Evolutionary conservation across 2,329 filamentous ascomycete genomes (phyloP).

Genomic region (Fusarium nodosum): DNA sequence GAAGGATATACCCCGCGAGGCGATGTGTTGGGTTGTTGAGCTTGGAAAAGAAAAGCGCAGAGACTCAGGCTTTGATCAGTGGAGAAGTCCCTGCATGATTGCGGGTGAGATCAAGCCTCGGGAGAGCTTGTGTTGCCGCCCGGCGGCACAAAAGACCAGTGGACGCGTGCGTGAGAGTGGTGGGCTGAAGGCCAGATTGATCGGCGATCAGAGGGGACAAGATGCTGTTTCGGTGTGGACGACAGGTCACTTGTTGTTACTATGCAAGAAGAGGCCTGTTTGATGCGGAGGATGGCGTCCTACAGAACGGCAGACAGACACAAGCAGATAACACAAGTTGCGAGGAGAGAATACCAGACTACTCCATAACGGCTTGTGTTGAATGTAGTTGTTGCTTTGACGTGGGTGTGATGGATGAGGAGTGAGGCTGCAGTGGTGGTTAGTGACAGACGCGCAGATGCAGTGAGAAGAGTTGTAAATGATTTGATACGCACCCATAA

Average conservation of each 20-base stretch:
- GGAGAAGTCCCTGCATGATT: constrained; percentile 35
- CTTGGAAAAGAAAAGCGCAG: constrained; percentile 51
- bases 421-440: constrained; percentile 46
- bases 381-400: constrained; percentile 38
- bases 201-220: constrained; percentile 46
- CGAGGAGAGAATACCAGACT: constrained; percentile 29
- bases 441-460: constrained; percentile 50
- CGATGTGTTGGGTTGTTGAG: constrained; percentile 56
- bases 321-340: constrained; percentile 15
- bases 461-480: constrained; percentile 52
- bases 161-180: constrained; percentile 53
- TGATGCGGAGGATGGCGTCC: constrained; percentile 37
- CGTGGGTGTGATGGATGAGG: constrained; percentile 46
- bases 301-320: constrained; percentile 44
- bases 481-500: constrained; percentile 50
- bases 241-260: constrained; percentile 13
- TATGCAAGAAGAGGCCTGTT: constrained; percentile 17
- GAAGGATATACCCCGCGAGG: constrained; percentile 60
- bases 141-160: constrained; percentile 48
- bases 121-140: constrained; percentile 47
- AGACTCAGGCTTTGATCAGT: constrained; percentile 47
- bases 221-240: constrained; percentile 46
- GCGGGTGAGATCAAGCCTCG: constrained; percentile 45
- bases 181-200: constrained; percentile 53
- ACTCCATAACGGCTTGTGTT: constrained; percentile 38